Evolutionary conservation across 2,329 filamentous ascomycete species (phyloP).

Genomic region (Aspergillus vadensis): DNA sequence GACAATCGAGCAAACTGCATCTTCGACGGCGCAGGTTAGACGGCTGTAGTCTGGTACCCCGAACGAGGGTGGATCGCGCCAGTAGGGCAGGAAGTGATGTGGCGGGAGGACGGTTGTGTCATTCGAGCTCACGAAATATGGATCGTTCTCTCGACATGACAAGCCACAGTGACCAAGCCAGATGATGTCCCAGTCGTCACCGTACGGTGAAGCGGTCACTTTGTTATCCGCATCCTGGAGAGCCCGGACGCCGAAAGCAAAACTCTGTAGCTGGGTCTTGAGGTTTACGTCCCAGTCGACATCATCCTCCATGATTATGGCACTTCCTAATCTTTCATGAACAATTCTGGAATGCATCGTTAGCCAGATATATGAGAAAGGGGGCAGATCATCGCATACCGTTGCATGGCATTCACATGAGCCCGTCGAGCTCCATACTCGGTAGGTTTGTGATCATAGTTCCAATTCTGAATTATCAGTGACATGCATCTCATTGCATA

Average conservation of each 20-base stretch:
- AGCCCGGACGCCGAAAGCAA: conserved; percentile 13
- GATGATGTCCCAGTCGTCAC: conserved; percentile 26
- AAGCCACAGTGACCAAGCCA: conserved; percentile 31
- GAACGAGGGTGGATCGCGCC: conserved; percentile 20
- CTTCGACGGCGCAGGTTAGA: conserved; percentile 17
- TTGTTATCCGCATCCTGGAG: conserved; percentile 4
- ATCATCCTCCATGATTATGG: conserved; percentile 24
- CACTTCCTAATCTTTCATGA: conserved; percentile 16
- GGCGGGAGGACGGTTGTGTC: conserved; percentile 22
- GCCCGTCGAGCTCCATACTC: conserved; percentile 26
- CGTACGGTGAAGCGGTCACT: conserved; percentile 12
- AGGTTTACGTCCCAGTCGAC: conserved; percentile 20
- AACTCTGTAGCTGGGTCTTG: conserved; percentile 18
- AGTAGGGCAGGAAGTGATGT: conserved; percentile 25
- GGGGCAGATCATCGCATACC: conserved; percentile 10
- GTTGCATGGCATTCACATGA: conserved; percentile 24
- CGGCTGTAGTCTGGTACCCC: conserved; percentile 16
- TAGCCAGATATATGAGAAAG: background rate
- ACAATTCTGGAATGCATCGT: conserved; percentile 13
- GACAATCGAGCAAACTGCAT: conserved; percentile 23
- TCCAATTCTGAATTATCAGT: conserved; percentile 21
- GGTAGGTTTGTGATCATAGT: conserved; percentile 16
- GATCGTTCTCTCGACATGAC: conserved; percentile 16
- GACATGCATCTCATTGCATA: background rate
- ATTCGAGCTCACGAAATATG: conserved; percentile 16